A percentile compares a stretch with the other conserved stretches of the same genome.
Evolutionary conservation across 176 grass and related monocot genomes (phyloP).

Genomic region (Tillandsia leiboldiana): DNA sequence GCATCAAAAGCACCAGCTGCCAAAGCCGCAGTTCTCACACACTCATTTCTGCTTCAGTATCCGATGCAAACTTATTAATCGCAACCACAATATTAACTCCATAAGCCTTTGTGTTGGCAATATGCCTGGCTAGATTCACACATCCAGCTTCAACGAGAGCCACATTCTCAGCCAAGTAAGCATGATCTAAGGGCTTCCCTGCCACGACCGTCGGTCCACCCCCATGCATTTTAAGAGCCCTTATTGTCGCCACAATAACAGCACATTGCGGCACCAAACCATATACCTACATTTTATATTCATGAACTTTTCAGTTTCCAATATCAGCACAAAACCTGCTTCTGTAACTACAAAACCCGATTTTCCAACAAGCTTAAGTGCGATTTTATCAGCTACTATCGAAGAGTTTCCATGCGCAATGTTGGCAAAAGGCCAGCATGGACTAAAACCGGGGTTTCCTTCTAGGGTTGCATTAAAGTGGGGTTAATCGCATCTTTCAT

Average conservation of each 20-base stretch:
- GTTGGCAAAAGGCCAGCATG: slow-evolving; percentile 97
- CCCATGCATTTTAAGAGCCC: slow-evolving; percentile 98
- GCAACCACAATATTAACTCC: slow-evolving; percentile 85
- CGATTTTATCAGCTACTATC: slow-evolving; percentile 96
- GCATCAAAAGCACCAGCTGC: slow-evolving; percentile 92
- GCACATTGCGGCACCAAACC: slow-evolving; percentile 86
- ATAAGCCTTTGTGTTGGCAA: slow-evolving; percentile 64
- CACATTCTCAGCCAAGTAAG: slow-evolving; percentile 81
- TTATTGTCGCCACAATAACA: slow-evolving; percentile 88
- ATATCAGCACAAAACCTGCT: slow-evolving; percentile 98
- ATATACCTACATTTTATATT: slow-evolving; percentile 97
- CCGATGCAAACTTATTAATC: slow-evolving; percentile 88
- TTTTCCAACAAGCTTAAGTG: slow-evolving; percentile 84
- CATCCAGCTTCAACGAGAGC: slow-evolving; percentile 88
- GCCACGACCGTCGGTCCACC: slow-evolving; percentile 88
- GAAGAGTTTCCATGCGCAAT: slow-evolving; percentile 99
- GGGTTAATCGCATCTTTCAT: slow-evolving; percentile 99
- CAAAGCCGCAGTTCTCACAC: slow-evolving; percentile 53
- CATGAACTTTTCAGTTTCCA: slow-evolving; percentile 98
- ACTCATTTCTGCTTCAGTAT: slow-evolving; percentile 83
- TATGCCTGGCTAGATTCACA: slow-evolving; percentile 76
- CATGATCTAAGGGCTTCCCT: slow-evolving; percentile 79
- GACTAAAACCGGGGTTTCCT: slow-evolving; percentile 82
- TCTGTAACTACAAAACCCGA: slow-evolving; percentile 94
- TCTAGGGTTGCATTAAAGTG: slow-evolving; percentile 95